Percentiles rank a stretch among this genome's conserved stretches.
Evolutionary conservation across 306 rosid genomes (phyloP).

Genomic region (Abrus pulchellus): DNA sequence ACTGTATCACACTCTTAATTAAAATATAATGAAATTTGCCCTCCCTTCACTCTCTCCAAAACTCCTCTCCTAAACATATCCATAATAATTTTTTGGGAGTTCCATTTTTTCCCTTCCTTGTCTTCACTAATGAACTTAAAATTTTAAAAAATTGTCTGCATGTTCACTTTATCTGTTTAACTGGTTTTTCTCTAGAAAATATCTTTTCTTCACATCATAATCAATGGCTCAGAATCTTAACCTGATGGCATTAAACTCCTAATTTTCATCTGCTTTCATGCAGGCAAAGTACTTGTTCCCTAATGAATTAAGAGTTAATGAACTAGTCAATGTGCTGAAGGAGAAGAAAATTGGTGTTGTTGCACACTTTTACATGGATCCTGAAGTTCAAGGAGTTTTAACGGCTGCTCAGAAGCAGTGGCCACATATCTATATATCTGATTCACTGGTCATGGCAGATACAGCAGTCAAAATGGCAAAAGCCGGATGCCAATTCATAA

Average conservation of each 20-base stretch:
- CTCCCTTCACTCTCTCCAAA: no score
- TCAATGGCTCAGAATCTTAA: constrained; percentile 32
- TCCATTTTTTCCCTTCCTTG: not conserved
- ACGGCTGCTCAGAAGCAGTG: constrained; percentile 96
- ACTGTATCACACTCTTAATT: no score
- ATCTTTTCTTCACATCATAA: not conserved
- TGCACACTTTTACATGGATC: constrained; percentile 99
- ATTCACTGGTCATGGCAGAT: constrained; percentile 98
- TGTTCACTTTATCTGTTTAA: not conserved
- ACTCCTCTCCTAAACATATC: no score
- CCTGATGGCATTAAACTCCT: constrained; percentile 41
- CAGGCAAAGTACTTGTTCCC: constrained; percentile 93
- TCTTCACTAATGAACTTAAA: not conserved
- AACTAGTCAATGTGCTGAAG: constrained; percentile 72
- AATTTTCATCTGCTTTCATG: constrained; percentile 56
- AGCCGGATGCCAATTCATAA: constrained; percentile 84
- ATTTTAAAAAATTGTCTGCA: not conserved
- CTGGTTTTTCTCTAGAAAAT: not conserved
- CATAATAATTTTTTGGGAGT: not conserved
- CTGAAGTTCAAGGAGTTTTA: constrained; percentile 93
- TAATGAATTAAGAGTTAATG: constrained; percentile 64
- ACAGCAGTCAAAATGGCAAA: constrained; percentile 88
- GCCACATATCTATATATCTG: constrained; percentile 97
- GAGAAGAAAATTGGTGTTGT: constrained; percentile 95
- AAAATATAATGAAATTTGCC: no score